Evolutionary conservation across 2,329 filamentous ascomycete species (phyloP).

Genomic region (Aureobasidium uvarum): DNA sequence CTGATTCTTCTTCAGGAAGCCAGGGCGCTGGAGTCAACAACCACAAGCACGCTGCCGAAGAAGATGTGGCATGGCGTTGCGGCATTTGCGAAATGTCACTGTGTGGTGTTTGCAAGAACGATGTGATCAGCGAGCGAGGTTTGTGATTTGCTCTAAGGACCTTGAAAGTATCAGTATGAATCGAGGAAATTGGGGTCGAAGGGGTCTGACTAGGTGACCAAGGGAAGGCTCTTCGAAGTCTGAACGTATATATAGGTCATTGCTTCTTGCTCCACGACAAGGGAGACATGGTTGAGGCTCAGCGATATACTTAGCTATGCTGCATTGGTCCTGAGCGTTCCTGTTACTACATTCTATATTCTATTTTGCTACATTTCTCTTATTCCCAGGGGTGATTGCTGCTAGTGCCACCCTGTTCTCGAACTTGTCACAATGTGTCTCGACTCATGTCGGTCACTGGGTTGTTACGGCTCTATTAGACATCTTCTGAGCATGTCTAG

Average conservation of each 20-base stretch:
- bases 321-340: not conserved
- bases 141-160: not conserved
- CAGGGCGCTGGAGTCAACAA: not conserved
- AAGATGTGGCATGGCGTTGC: conserved; percentile 28
- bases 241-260: not conserved
- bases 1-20: too few relatives aligned
- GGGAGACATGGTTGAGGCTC: not conserved
- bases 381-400: not conserved
- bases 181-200: not conserved
- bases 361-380: not conserved
- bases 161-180: not conserved
- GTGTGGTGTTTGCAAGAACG: conserved; percentile 27
- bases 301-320: not conserved
- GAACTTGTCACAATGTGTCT: not conserved
- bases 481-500: accelerated
- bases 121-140: not conserved
- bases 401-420: not conserved
- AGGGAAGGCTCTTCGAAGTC: not conserved
- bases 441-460: not conserved
- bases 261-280: not conserved
- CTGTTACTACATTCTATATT: not conserved
- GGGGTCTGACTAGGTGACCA: not conserved
- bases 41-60: conserved; percentile 4
- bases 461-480: not conserved
- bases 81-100: conserved; percentile 28